phyloP scores from a whole-genome alignment of 768 basidiomycete genomes.

The Coprinellus micaceus region DNA sequence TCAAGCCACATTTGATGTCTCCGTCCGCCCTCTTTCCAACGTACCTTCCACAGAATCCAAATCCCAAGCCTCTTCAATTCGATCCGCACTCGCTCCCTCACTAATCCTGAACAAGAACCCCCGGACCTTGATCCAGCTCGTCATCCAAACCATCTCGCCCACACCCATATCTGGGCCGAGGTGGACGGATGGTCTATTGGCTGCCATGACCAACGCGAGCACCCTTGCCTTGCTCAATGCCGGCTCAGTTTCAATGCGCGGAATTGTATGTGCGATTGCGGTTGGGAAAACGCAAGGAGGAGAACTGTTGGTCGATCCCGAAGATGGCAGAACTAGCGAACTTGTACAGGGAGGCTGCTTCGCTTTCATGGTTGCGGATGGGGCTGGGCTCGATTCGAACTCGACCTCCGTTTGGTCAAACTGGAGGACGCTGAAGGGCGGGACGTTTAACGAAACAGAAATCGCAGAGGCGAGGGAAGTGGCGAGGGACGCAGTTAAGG shows the following conservation, averaged over 20 bases:
- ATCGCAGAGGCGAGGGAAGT: slow-evolving; percentile 45
- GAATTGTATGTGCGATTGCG: slow-evolving; percentile 68
- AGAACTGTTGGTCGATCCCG: slow-evolving; percentile 50
- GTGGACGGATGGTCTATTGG: slow-evolving; percentile 44
- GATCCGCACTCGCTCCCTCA: slow-evolving; percentile 54
- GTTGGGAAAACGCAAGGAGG: slow-evolving; percentile 38
- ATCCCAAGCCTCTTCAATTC: slow-evolving; percentile 49
- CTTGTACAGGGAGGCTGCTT: slow-evolving; percentile 58
- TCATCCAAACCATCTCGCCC: slow-evolving; percentile 56
- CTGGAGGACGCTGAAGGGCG: slow-evolving; percentile 36
- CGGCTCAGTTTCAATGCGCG: slow-evolving; percentile 68
- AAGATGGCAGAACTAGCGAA: slow-evolving; percentile 34
- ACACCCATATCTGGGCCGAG: slow-evolving; percentile 13
- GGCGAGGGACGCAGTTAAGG: slow-evolving; percentile 42
- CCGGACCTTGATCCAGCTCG: slow-evolving; percentile 73
- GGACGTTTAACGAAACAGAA: slow-evolving; percentile 37
- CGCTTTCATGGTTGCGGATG: slow-evolving; percentile 54
- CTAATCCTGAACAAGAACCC: slow-evolving; percentile 68
- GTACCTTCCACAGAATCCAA: slow-evolving; percentile 71
- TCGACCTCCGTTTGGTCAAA: slow-evolving; percentile 54
- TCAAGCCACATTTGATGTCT: slow-evolving; percentile 71
- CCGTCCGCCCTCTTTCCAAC: slow-evolving; percentile 63
- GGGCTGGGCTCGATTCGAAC: slow-evolving; percentile 14
- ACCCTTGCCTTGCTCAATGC: slow-evolving; percentile 67
- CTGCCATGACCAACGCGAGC: slow-evolving; percentile 68